These are phyloP conservation scores for Aciculoconidium aculeatum DNA, from an alignment of 805 yeast genomes.

Conservation along the genomic window DNA sequence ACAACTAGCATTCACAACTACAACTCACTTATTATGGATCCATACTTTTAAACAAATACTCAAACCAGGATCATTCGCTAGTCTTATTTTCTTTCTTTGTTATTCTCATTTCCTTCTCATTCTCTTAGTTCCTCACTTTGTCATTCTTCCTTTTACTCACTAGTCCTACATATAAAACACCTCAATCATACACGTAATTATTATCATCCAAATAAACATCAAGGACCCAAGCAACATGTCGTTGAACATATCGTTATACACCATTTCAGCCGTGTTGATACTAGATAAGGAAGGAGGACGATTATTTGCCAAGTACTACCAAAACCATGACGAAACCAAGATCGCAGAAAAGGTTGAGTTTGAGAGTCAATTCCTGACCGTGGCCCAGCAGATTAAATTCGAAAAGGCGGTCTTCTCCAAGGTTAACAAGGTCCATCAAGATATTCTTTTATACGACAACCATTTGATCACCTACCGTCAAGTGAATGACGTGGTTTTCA, in stretches of 20 bases:
- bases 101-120: no score
- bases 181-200: no score
- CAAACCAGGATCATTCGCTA: no score
- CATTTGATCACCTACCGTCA: conserved; percentile 85
- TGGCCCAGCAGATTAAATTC: conserved; percentile 67
- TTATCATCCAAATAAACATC: no score
- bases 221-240: conserved; percentile 25
- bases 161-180: no score
- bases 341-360: conserved; percentile 3
- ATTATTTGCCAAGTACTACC: conserved; percentile 79
- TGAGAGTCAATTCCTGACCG: conserved; percentile 32
- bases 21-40: no score
- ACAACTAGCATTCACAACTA: no score
- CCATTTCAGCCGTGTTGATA: conserved; percentile 74
- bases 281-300: conserved; percentile 79
- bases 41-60: no score
- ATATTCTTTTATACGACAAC: conserved; percentile 72
- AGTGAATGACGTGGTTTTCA: conserved; percentile 65
- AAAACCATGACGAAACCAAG: conserved; percentile 37
- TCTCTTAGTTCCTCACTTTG: no score
- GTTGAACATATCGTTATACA: conserved; percentile 60
- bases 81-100: no score
- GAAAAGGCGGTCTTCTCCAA: conserved; percentile 68
- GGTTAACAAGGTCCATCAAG: conserved; percentile 76
- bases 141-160: no score